Evolutionary conservation across 129 eudicot genomes (phyloP), one percentile per base, ranked within the genome.

Genomic region (Arctium minus): DNA sequence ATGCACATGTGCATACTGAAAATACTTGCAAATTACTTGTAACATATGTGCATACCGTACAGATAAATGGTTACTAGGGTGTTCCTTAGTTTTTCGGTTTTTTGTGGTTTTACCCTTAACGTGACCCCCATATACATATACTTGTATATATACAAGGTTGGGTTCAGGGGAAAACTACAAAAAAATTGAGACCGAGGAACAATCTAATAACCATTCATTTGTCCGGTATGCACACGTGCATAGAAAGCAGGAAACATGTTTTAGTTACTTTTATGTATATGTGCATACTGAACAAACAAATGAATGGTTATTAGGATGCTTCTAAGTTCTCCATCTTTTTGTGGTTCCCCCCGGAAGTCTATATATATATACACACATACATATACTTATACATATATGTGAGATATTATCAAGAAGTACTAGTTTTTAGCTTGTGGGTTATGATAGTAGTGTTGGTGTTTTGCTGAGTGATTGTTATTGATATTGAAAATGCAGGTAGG

Each of bases 401-500:
- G 18, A 56, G 0, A 46, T 56, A 56, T 56, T 4, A 56, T 56
- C 8, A 56, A 56, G 67, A 17, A 60, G 68, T 17, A 22, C 27
- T 22, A 0, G 29, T 56, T 60, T 60, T 60, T 60, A 56, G 27
- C 27, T 0, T 56, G 65, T 56, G 68, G 68, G 18, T 17, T 17
- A 60, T 60, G 68, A 60, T 4, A n/a, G 68, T 48, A 13, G 62
- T 48, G 62, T 48, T 48, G 48, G 48, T 42, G 9, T 38, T 37
- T 13, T 36, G 48, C 1, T 9, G 77, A 56, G 18, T 12, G 13
- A 8, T 15, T 42, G 42, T 79, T 56, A 42, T 30, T 32, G 83
- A n/a, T 72, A 48, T 70, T 60, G 68, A 60, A 6, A 40, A 65
- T 85, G 86, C 89, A 92, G 98, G 85, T 94, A 35, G 98, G 98